phyloP scores from a whole-genome alignment of 768 basidiomycete species.

The Mycena chlorophos region DNA sequence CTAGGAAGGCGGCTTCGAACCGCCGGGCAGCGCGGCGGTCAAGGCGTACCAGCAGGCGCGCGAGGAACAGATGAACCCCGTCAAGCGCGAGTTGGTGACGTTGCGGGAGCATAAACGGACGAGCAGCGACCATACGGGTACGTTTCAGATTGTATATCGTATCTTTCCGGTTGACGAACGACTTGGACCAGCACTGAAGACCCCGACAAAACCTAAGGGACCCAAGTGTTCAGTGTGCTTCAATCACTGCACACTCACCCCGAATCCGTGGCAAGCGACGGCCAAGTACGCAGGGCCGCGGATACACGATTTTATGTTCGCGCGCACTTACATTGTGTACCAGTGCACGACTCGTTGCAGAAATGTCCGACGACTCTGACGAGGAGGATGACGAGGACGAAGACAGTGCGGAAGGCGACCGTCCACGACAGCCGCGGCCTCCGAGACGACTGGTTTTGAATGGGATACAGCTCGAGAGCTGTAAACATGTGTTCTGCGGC shows the following conservation, averaged over 20 bases:
- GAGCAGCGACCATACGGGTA: background rate
- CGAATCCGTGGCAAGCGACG: conserved; percentile 24
- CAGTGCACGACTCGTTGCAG: conserved; percentile 20
- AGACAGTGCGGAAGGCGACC: conserved; percentile 6
- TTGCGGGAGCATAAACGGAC: conserved; percentile 8
- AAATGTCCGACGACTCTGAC: conserved; percentile 20
- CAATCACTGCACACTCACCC: conserved; percentile 17
- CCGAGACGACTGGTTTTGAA: conserved; percentile 9
- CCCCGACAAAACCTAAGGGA: conserved; percentile 14
- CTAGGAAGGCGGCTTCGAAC: conserved; percentile 22
- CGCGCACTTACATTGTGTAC: background rate
- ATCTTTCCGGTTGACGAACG: background rate
- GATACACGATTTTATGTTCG: background rate
- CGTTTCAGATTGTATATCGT: background rate
- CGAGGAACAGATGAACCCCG: conserved; percentile 16
- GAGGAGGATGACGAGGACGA: conserved; percentile 9
- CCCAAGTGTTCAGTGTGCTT: conserved; percentile 24
- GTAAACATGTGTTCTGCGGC: conserved; percentile 26
- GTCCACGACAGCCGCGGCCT: background rate
- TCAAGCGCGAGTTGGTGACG: conserved; percentile 11
- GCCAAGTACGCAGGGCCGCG: conserved; percentile 9
- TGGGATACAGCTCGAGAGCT: conserved; percentile 24
- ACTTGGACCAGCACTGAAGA: background rate
- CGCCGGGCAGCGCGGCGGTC: conserved; percentile 17
- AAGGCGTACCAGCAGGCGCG: background rate